These are phyloP conservation scores for Zymoseptoria passerinii DNA, from an alignment of 2,329 filamentous ascomycete genomes.

Conservation along the genomic window DNA sequence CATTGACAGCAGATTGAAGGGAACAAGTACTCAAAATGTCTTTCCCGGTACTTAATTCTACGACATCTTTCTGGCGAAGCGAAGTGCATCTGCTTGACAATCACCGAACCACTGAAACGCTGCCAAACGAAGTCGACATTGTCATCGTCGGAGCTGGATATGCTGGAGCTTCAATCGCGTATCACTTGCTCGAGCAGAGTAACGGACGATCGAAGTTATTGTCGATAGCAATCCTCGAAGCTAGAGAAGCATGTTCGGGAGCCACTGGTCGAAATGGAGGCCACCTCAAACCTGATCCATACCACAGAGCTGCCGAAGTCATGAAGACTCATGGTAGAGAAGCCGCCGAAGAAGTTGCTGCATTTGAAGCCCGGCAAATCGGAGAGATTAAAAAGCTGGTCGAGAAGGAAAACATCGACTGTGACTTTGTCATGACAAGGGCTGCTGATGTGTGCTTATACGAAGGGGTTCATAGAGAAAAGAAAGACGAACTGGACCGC, in stretches of 20 bases:
- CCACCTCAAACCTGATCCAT: conserved; percentile 32
- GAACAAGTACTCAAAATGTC: conserved; percentile 4
- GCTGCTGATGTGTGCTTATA: conserved; percentile 35
- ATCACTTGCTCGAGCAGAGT: conserved; percentile 19
- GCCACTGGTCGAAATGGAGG: conserved; percentile 26
- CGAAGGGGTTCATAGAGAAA: conserved; percentile 14
- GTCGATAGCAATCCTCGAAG: conserved; percentile 21
- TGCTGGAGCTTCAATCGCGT: conserved; percentile 18
- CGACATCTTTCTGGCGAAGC: conserved; percentile 38
- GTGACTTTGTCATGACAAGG: conserved; percentile 38
- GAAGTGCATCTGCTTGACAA: conserved; percentile 37
- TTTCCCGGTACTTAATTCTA: conserved; percentile 16
- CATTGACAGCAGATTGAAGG: neutral
- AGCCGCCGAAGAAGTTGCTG: conserved; percentile 25
- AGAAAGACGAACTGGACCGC: conserved; percentile 26
- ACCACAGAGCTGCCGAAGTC: conserved; percentile 21
- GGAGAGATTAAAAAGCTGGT: conserved; percentile 32
- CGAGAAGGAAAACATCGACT: conserved; percentile 35
- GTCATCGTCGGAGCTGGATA: conserved; percentile 24
- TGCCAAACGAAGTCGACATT: conserved; percentile 31
- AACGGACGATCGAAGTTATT: neutral
- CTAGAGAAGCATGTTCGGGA: conserved; percentile 22
- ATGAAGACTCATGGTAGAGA: conserved; percentile 22
- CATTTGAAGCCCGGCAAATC: conserved; percentile 29
- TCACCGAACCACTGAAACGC: conserved; percentile 54